Evolutionary conservation across 129 eudicot species (phyloP).

Genomic region (Flaveria sonorensis): DNA sequence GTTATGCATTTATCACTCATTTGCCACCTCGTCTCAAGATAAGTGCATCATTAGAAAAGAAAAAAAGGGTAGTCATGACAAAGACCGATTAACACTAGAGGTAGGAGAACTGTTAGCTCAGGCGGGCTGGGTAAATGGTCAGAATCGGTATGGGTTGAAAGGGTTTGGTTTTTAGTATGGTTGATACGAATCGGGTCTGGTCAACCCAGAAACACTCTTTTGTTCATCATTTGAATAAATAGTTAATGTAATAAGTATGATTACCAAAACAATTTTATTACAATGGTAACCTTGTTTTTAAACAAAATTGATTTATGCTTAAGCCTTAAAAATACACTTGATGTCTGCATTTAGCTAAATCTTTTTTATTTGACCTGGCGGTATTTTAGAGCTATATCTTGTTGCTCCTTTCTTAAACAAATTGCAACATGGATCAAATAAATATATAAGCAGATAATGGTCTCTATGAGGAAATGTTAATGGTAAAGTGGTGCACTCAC

Average conservation of each 20-base stretch:
- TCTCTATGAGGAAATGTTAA: too few relatives aligned
- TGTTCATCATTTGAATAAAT: not conserved
- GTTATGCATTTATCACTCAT: not conserved
- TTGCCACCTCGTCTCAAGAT: not conserved
- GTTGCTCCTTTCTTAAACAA: too few relatives aligned
- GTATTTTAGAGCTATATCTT: too few relatives aligned
- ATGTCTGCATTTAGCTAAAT: too few relatives aligned
- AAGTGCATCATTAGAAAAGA: not conserved
- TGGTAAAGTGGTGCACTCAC: too few relatives aligned
- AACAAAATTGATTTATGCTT: too few relatives aligned
- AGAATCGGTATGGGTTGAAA: not conserved
- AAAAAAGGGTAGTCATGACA: slow-evolving; percentile 7
- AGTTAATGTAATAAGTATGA: not conserved
- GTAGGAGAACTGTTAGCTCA: not conserved
- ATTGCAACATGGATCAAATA: not conserved
- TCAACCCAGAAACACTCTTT: not conserved
- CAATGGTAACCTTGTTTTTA: not conserved
- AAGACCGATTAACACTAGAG: not conserved
- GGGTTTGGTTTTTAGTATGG: not conserved
- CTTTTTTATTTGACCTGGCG: too few relatives aligned
- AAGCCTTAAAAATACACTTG: too few relatives aligned
- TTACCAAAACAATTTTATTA: not conserved
- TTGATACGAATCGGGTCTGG: not conserved
- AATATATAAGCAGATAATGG: not conserved
- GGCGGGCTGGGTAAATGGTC: too few relatives aligned